Base-by-base conservation (phyloP, 441 rosid species). In the Rhodomyrtus psidioides region DNA sequence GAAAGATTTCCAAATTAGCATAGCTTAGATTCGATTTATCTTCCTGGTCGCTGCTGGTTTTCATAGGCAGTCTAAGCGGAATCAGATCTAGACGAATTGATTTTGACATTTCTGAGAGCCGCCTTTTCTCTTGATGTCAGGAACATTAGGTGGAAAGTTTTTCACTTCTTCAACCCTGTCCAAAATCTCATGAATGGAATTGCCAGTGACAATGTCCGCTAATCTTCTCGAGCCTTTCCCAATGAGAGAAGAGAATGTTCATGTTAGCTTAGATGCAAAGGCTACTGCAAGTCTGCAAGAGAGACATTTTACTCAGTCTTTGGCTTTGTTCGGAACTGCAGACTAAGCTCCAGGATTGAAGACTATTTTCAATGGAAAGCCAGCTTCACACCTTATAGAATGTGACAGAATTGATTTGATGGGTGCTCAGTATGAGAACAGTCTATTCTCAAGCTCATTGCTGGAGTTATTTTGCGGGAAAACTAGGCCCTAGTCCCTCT, bases 271-370 rank as follows among this genome's bases (percentile, higher is more conserved):
- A 81, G 91, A 89, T 84, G 89, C 83, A 85, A 89, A 87, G 76
- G 89, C 88, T 34, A 87, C 84, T 85, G 94, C 91, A 75, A 86
- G 90, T n/a, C n/a, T n/a, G n/a, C n/a, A n/a, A 81, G 92, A 91
- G 82, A 88, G 88, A 85, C 89, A 89, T 49, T 75, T 86, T 65
- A 88, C 65, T 88, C 91, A 85, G 81, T 86, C 93, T 27, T 82
- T 85, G 81, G 87, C 86, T 39, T 84, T 86, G 27, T 82, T 76
- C 87, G 84, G 90, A 88, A 75, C 91, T 82, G 53, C 82, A 46
- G 92, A 84, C 87, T 85, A 55, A 23, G 88, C 84, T 44, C 84
- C 81, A 85, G 91, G 88, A n/a, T n/a, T n/a, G n/a, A n/a, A n/a
- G n/a, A n/a, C n/a, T n/a, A n/a, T n/a, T n/a, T n/a, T n/a, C n/a